Percentiles rank a stretch among this genome's conserved stretches.
phyloP scores from a whole-genome alignment of 2,329 filamentous ascomycete genomes.

The Alternaria metachromatica region DNA sequence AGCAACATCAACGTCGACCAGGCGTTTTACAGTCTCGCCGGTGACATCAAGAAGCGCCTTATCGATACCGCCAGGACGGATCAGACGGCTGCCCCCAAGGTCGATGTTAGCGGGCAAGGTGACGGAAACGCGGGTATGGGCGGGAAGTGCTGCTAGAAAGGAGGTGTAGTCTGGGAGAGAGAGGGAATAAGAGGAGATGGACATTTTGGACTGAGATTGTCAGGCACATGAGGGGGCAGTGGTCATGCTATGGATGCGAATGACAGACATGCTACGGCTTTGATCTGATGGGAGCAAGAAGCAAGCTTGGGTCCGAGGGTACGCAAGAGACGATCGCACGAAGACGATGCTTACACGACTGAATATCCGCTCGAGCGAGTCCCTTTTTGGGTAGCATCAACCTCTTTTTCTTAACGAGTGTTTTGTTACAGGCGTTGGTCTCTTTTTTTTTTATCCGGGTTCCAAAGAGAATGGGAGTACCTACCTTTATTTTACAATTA shows the following conservation, averaged over 20 bases:
- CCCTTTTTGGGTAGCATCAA: slow-evolving; percentile 7
- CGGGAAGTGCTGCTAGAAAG: slow-evolving; percentile 48
- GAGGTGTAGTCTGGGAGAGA: background rate
- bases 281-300: slow-evolving; percentile 1
- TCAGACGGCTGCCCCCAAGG: slow-evolving; percentile 34
- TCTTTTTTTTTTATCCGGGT: background rate
- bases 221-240: background rate
- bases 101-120: slow-evolving; percentile 44
- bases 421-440: slow-evolving; percentile 6
- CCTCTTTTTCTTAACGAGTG: slow-evolving; percentile 8
- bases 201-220: background rate
- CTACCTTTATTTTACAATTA: slow-evolving; percentile 7
- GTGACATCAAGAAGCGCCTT: slow-evolving; percentile 97
- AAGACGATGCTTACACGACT: slow-evolving; percentile 5
- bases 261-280: background rate
- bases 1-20: slow-evolving; percentile 99
- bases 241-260: background rate
- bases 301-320: background rate
- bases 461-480: slow-evolving; percentile 10
- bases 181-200: background rate
- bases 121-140: slow-evolving; percentile 39
- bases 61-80: slow-evolving; percentile 89
- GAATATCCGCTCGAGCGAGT: slow-evolving; percentile 4
- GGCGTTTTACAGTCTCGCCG: slow-evolving; percentile 93
- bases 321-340: slow-evolving; percentile 4